Evolutionary conservation across 345 rosid species (phyloP).

Genomic region (Eutrema heterophyllum): DNA sequence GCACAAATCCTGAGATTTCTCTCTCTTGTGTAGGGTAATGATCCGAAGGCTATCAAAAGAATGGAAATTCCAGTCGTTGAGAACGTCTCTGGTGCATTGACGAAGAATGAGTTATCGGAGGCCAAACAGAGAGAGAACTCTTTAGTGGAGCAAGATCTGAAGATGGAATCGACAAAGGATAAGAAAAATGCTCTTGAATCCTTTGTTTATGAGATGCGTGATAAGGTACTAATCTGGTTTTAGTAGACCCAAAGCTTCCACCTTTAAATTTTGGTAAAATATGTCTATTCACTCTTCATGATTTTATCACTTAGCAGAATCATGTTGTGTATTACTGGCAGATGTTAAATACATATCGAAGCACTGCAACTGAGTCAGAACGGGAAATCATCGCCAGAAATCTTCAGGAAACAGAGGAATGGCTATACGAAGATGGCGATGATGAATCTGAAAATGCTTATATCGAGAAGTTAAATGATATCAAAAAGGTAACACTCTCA

Average conservation of each 20-base stretch:
- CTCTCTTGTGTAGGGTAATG: slow-evolving; percentile 41
- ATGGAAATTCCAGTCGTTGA: slow-evolving; percentile 51
- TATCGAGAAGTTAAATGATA: slow-evolving; percentile 46
- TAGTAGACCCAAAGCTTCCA: not conserved
- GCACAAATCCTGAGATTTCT: slow-evolving; percentile 5
- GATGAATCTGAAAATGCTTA: slow-evolving; percentile 73
- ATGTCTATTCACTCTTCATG: not conserved
- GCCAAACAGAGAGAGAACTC: slow-evolving; percentile 55
- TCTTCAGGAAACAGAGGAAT: slow-evolving; percentile 75
- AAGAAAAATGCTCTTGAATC: slow-evolving; percentile 74
- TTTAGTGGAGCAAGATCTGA: slow-evolving; percentile 56
- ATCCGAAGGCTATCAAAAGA: slow-evolving; percentile 37
- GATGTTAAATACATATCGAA: slow-evolving; percentile 58
- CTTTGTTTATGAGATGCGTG: slow-evolving; percentile 77
- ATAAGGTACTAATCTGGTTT: slow-evolving; percentile 47
- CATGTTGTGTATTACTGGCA: slow-evolving; percentile 17
- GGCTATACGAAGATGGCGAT: slow-evolving; percentile 79
- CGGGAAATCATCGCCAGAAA: slow-evolving; percentile 53
- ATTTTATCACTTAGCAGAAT: not conserved
- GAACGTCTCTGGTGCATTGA: slow-evolving; percentile 48
- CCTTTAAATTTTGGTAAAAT: not conserved
- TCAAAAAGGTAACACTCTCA: slow-evolving; percentile 45
- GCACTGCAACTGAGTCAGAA: slow-evolving; percentile 53
- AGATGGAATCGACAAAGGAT: slow-evolving; percentile 71
- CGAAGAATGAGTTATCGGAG: slow-evolving; percentile 45